Base-by-base conservation (phyloP, 805 yeast species). In the Ogataea siamensis region DNA sequence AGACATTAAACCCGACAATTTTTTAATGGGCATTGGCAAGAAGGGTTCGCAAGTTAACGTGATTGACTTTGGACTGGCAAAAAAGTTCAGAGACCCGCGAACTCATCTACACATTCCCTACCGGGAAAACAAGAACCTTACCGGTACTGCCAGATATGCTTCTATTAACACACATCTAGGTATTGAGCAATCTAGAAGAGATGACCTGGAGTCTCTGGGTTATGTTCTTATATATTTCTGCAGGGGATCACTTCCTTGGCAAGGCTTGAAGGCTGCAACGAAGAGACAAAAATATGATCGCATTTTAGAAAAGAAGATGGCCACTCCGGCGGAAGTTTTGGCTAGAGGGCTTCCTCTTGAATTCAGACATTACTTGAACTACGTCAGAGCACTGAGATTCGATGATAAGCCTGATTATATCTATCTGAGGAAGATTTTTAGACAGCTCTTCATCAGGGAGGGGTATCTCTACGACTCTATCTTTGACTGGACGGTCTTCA, bases 121-220 rank as follows among this genome's bases (percentile, higher is more conserved):
- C 66, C 78, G 96, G 50, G 98, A 91, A 68, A 89, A 91, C 66
- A 91, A 93, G 66, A 88, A 91, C 57, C 76, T 91, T 55, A 91
- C 97, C 11, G 99, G 99, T 57, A 91, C 99, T 17, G 98, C 98
- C 12, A 80, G 99, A 58, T 93, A 91, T 63, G 97, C 97, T 35
- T 78, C 88, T 43, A 83, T 93, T 52, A 91, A 89, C 65, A 91
- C 99, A 23, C 99, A 91, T 66, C 71, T 93, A 62, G 99, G 99
- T 39, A 85, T 91, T 52, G 99, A 91, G 63, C 99, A 91, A 67
- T 80, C 88, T 53, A 80, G 99, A 69, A 79, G 99, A 62, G 99
- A 91, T 65, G 99, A 91, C 63, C 74, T 91, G 54, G 99, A 93
- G 67, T 82, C 93, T 45, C 74, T 91, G 57, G 98, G 96, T 34